These are phyloP conservation scores for Fraxinus floribunda DNA, from an alignment of 305 asterid genomes.

Conservation along the genomic window DNA sequence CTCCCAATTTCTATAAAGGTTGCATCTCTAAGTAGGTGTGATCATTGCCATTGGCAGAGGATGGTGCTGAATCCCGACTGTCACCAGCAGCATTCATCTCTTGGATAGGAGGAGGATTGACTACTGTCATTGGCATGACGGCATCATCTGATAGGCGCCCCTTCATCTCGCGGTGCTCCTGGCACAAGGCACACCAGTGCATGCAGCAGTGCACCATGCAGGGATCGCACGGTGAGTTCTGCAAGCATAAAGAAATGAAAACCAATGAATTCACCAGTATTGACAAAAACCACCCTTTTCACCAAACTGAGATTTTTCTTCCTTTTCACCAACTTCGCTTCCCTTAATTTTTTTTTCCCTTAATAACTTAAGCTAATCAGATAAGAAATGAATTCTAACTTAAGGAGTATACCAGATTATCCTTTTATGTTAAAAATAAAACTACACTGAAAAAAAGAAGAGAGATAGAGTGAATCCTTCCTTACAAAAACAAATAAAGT, in stretches of 20 bases:
- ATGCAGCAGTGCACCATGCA: conserved; percentile 92
- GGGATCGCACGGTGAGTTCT: conserved; percentile 96
- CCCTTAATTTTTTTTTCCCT: not conserved
- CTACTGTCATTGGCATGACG: conserved; percentile 70
- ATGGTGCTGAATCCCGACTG: conserved; percentile 34
- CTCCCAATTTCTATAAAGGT: conserved; percentile 40
- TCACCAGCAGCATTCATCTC: conserved; percentile 58
- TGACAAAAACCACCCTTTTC: not conserved
- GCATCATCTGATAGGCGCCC: conserved; percentile 65
- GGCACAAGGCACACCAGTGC: conserved; percentile 99
- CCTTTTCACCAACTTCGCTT: not conserved
- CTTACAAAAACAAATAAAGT: not conserved
- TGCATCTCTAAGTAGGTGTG: conserved; percentile 78
- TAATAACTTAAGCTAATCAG: not conserved
- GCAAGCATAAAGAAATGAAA: conserved; percentile 25
- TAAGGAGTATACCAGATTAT: not conserved
- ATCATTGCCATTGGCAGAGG: conserved; percentile 44
- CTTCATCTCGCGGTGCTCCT: conserved; percentile 95
- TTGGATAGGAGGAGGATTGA: conserved; percentile 88
- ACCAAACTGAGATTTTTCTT: not conserved
- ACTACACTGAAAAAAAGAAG: not conserved
- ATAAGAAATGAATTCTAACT: too few relatives aligned
- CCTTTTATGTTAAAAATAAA: too few relatives aligned
- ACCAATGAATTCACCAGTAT: not conserved
- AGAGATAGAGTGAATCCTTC: not conserved